These are phyloP conservation scores for Leptodermis oblonga DNA, from an alignment of 257 asterid species.

Conservation along the genomic window DNA sequence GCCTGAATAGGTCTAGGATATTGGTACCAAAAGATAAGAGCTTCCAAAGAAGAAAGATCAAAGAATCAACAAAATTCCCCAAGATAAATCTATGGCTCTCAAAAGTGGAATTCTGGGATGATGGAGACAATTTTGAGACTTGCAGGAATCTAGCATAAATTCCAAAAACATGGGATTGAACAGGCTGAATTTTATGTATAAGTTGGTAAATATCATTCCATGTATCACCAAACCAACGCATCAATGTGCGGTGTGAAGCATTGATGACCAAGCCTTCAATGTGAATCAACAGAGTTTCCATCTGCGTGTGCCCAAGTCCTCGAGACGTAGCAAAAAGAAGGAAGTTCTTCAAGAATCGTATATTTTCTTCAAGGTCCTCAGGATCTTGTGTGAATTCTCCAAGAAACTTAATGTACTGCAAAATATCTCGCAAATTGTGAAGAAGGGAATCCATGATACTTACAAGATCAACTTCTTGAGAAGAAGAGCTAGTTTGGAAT, in stretches of 20 bases:
- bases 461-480: neutral
- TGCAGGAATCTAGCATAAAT: neutral
- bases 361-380: neutral
- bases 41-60: neutral
- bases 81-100: neutral
- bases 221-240: neutral
- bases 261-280: neutral
- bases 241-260: neutral
- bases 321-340: neutral
- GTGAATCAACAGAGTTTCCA: neutral
- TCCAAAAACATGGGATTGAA: neutral
- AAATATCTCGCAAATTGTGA: neutral
- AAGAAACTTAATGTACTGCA: neutral
- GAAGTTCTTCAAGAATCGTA: constrained; percentile 1
- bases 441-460: neutral
- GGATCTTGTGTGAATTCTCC: no score
- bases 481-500: neutral
- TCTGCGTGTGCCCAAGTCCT: neutral
- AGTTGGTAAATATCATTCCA: neutral
- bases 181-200: neutral
- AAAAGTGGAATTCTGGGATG: neutral
- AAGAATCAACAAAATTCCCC: neutral
- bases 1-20: no score
- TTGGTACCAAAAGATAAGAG: neutral
- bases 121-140: neutral